These are phyloP conservation scores for Colletotrichum sp. DNA, from an alignment of 2,329 filamentous ascomycete genomes.

Conservation along the genomic window DNA sequence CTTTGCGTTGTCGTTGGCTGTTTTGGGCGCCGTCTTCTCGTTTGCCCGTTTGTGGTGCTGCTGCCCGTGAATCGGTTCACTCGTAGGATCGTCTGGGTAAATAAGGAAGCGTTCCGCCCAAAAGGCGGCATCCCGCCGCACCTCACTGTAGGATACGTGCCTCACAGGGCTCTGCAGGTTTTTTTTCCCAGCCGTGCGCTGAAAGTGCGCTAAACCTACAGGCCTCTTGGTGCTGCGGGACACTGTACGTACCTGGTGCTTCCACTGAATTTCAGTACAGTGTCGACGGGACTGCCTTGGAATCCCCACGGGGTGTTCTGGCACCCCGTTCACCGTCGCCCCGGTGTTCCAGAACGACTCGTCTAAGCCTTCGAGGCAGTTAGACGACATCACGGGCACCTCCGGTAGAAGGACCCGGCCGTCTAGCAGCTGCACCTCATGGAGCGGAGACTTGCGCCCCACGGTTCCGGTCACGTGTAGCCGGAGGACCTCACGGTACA, in stretches of 20 bases:
- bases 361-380: neutral
- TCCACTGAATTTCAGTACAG: too few relatives aligned
- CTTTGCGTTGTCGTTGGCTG: neutral
- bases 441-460: neutral
- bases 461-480: neutral
- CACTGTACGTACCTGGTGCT: too few relatives aligned
- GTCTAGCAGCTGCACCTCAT: neutral
- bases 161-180: too few relatives aligned
- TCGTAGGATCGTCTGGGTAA: slow-evolving; percentile 18
- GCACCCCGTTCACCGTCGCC: too few relatives aligned
- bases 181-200: too few relatives aligned
- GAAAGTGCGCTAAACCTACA: too few relatives aligned
- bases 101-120: slow-evolving; percentile 23
- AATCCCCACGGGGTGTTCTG: too few relatives aligned
- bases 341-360: slow-evolving; percentile 17
- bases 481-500: slow-evolving; percentile 33
- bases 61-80: slow-evolving; percentile 1
- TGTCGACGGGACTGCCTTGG: too few relatives aligned
- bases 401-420: neutral
- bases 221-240: too few relatives aligned
- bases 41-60: neutral
- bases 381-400: slow-evolving; percentile 1
- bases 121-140: too few relatives aligned
- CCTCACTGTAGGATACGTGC: too few relatives aligned
- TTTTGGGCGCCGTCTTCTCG: too few relatives aligned